These are phyloP conservation scores for Paulownia fortunei DNA, from an alignment of 257 asterid genomes.

Conservation along the genomic window DNA sequence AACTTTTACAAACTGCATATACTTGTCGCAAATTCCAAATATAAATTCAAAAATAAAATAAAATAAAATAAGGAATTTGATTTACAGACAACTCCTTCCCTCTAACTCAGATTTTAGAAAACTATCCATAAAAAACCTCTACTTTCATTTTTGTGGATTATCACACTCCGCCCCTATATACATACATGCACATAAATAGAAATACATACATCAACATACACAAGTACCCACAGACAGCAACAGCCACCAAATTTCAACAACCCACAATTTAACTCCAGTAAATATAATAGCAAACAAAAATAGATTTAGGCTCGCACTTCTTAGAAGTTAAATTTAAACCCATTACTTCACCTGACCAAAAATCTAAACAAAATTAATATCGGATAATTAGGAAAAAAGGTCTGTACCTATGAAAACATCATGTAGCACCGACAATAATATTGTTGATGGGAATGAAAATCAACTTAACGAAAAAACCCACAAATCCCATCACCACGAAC, in stretches of 20 bases:
- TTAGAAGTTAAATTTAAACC: background rate
- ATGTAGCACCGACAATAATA: conserved; percentile 49
- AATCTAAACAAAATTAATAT: background rate
- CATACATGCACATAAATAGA: background rate
- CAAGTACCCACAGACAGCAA: background rate
- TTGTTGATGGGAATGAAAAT: conserved; percentile 54
- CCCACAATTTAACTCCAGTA: background rate
- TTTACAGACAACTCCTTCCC: background rate
- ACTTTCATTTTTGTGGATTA: background rate
- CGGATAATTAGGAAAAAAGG: background rate
- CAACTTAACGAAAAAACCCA: conserved; percentile 51
- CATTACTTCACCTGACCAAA: background rate
- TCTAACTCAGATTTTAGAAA: background rate
- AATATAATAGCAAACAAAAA: background rate
- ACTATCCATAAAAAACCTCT: background rate
- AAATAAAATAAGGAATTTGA: background rate
- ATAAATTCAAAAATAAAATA: background rate
- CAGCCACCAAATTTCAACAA: background rate
- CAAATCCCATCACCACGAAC: conserved; percentile 58
- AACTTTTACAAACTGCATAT: background rate
- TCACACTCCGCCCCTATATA: background rate
- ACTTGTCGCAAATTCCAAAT: background rate
- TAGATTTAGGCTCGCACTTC: background rate
- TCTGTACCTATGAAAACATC: background rate
- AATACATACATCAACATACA: background rate